A percentile compares a stretch with the other conserved stretches of the same genome.
Conservation (phyloP, 2,329 filamentous ascomycete species). For the Akanthomyces lecanii region DNA sequence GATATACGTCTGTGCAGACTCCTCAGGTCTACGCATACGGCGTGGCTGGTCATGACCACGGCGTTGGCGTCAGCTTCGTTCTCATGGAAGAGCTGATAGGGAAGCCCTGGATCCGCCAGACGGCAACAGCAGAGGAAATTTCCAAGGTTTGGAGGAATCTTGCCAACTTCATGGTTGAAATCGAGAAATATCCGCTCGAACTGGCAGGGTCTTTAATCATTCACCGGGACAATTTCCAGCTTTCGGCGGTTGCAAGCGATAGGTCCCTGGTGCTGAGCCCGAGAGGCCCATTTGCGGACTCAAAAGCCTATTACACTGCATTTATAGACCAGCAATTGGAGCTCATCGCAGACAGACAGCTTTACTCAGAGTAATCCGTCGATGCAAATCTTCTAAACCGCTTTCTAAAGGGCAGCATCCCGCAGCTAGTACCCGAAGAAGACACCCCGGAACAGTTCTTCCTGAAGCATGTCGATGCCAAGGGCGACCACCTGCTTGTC, state of each 20-base stretch:
- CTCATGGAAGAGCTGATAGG: too few species aligned
- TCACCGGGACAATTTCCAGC: neutral
- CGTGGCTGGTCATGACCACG: too few species aligned
- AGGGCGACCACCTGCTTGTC: constrained; percentile 41
- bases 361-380: constrained; percentile 23
- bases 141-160: constrained; percentile 14
- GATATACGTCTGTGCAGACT: too few species aligned
- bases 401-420: constrained; percentile 26
- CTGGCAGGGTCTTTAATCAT: neutral
- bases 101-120: too few species aligned
- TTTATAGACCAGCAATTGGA: neutral
- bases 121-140: constrained; percentile 1
- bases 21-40: too few species aligned
- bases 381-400: constrained; percentile 31
- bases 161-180: constrained; percentile 8
- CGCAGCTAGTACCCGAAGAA: neutral
- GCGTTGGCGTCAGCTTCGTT: too few species aligned
- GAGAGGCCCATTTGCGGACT: constrained; percentile 1
- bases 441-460: constrained; percentile 28
- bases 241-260: neutral
- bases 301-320: neutral
- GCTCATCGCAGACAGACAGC: constrained; percentile 19
- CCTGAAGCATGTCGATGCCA: constrained; percentile 42
- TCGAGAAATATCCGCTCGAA: neutral
- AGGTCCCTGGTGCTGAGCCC: neutral